Conservation (phyloP, 2,329 filamentous ascomycete genomes). For the Zarea fungicola region DNA sequence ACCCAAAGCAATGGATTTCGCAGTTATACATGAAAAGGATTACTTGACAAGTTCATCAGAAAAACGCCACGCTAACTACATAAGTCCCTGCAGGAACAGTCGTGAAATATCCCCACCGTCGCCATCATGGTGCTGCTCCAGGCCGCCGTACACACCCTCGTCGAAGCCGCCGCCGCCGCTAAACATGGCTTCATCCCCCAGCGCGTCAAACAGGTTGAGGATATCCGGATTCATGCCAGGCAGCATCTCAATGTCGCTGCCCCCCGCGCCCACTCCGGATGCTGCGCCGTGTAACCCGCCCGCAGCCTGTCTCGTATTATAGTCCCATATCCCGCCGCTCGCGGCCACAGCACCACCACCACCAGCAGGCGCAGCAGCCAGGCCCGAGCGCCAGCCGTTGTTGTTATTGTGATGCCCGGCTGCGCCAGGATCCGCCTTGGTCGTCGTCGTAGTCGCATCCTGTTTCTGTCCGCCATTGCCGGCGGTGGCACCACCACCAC, state of each 20-base stretch:
- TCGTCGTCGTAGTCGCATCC: too few species aligned
- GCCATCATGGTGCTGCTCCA: conserved; percentile 6
- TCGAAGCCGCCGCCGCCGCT: conserved; percentile 15
- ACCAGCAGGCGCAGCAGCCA: not conserved
- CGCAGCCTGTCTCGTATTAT: not conserved
- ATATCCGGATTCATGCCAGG: conserved; percentile 30
- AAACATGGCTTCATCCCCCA: conserved; percentile 26
- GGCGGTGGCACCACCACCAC: not conserved
- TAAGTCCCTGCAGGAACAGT: conserved; percentile 14
- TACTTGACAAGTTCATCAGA: not conserved
- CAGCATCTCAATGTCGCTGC: not conserved
- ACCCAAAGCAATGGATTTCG: not conserved
- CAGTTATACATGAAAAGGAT: not conserved
- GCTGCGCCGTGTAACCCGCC: too few species aligned
- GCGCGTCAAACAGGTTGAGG: conserved; percentile 30
- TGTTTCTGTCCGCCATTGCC: too few species aligned
- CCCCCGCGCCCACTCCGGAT: not conserved
- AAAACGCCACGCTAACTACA: conserved; percentile 8
- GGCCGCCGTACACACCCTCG: conserved; percentile 14
- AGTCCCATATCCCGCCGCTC: not conserved
- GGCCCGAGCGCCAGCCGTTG: not conserved
- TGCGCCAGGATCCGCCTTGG: too few species aligned
- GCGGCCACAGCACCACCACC: not conserved
- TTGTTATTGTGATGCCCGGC: not conserved
- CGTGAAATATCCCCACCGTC: conserved; percentile 27